Percentiles rank a stretch among this genome's conserved stretches.
Conservation (phyloP, 148 eudicot genomes). For the Rhododendron simsii region DNA sequence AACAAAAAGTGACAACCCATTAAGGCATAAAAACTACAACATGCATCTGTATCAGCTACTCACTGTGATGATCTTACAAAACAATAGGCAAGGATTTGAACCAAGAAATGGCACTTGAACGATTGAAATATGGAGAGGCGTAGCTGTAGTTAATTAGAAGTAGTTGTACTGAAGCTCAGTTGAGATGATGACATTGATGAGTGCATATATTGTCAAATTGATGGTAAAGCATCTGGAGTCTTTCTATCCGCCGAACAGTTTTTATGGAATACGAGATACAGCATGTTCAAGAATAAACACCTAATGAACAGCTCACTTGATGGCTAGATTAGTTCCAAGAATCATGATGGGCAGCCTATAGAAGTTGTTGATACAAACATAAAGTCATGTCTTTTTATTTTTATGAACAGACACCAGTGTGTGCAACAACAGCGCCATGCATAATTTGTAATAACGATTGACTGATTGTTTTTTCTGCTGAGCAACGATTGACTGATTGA, state of each 20-base stretch:
- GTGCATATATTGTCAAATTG: not conserved
- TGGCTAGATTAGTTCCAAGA: not conserved
- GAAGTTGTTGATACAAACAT: not conserved
- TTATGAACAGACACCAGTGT: not conserved
- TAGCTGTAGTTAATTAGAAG: not conserved
- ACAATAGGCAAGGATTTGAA: not conserved
- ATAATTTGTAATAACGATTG: not conserved
- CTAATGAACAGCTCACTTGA: not conserved
- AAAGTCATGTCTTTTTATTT: not conserved
- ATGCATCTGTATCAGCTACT: not conserved
- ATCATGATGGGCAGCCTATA: not conserved
- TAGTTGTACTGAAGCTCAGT: not conserved
- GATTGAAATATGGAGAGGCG: not conserved
- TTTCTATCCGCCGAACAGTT: not conserved
- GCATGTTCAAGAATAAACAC: not conserved
- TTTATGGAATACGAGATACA: not conserved
- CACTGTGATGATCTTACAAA: not conserved
- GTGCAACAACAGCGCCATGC: not conserved
- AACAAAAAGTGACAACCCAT: conserved; percentile 7
- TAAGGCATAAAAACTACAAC: not conserved
- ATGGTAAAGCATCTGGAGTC: not conserved
- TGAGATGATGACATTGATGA: not conserved
- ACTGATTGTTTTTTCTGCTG: no score
- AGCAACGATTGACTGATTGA: no score
- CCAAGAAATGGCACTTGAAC: not conserved